A percentile compares a stretch with the other conserved stretches of the same genome.
Conservation (phyloP, 352 stramenopile genomes). For the Aphanomyces euteiches region DNA sequence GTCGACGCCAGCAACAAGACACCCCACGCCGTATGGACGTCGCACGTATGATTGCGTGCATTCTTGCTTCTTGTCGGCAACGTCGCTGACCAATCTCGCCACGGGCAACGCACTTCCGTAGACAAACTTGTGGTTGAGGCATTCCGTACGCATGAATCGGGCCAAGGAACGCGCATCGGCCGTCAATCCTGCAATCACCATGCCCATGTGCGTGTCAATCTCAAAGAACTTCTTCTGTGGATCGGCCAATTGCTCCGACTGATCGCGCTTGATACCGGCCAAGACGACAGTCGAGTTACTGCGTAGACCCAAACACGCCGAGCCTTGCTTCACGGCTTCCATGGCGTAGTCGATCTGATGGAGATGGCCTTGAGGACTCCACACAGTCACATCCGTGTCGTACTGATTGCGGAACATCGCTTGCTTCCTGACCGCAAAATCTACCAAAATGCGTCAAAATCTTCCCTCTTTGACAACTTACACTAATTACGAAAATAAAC, state of each 20-base stretch:
- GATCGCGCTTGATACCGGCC: constrained; percentile 79
- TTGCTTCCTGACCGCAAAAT: constrained; percentile 23
- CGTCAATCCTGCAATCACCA: constrained; percentile 96
- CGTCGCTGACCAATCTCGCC: constrained; percentile 91
- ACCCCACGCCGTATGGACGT: constrained; percentile 97
- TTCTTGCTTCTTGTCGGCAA: constrained; percentile 98
- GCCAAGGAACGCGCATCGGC: constrained; percentile 95
- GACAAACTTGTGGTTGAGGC: constrained; percentile 99
- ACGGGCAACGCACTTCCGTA: constrained; percentile 95
- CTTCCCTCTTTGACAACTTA: not conserved
- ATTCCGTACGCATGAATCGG: constrained; percentile 96
- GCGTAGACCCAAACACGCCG: constrained; percentile 93
- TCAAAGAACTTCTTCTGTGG: constrained; percentile 99
- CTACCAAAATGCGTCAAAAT: not conserved
- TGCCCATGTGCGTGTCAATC: constrained; percentile 98
- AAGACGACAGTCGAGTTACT: constrained; percentile 93
- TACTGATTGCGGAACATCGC: constrained; percentile 99
- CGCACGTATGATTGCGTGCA: constrained; percentile 99
- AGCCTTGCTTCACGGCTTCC: constrained; percentile 95
- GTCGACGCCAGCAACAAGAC: constrained; percentile 91
- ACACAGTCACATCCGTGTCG: constrained; percentile 99
- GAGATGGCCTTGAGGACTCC: constrained; percentile 97
- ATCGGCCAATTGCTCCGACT: constrained; percentile 90
- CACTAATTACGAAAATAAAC: not conserved
- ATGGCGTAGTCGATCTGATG: constrained; percentile 98